Evolutionary conservation across 768 basidiomycete species (phyloP).

Genomic region (Mycena alexandri): DNA sequence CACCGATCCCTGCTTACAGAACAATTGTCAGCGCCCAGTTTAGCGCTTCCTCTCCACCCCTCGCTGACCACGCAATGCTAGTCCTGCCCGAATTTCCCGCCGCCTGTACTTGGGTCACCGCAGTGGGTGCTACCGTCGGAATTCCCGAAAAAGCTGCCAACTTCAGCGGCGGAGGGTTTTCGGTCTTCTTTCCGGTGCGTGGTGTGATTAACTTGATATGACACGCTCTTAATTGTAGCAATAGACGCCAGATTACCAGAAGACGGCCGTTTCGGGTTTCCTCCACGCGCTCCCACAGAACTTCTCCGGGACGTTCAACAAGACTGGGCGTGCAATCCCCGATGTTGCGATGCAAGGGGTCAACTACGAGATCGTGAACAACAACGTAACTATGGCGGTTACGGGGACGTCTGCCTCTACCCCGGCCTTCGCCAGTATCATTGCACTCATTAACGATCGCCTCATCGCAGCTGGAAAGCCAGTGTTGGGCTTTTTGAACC

Average conservation of each 20-base stretch:
- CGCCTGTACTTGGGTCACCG: slow-evolving; percentile 29
- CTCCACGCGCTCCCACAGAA: slow-evolving; percentile 36
- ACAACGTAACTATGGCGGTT: no score
- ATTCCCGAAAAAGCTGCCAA: slow-evolving; percentile 22
- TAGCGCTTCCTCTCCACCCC: slow-evolving; percentile 25
- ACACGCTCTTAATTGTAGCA: slow-evolving; percentile 4
- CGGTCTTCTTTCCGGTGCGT: slow-evolving; percentile 49
- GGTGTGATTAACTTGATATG: slow-evolving; percentile 10
- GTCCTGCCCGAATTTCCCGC: slow-evolving; percentile 48
- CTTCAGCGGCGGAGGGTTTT: slow-evolving; percentile 54
- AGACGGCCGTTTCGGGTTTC: slow-evolving; percentile 42
- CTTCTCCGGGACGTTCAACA: slow-evolving; percentile 26
- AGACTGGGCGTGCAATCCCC: slow-evolving; percentile 38
- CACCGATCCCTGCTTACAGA: slow-evolving; percentile 24
- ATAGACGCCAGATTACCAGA: slow-evolving; percentile 49
- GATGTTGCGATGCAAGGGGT: slow-evolving; percentile 12
- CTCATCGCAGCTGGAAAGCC: no score
- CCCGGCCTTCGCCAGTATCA: no score
- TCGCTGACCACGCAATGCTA: slow-evolving; percentile 24
- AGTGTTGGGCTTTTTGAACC: no score
- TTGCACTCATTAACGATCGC: no score
- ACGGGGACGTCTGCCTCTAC: no score
- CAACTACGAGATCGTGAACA: no score
- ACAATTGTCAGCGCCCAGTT: slow-evolving; percentile 25
- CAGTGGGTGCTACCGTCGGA: slow-evolving; percentile 27